Percentiles rank a stretch among this genome's conserved stretches.
phyloP scores from a whole-genome alignment of 2,329 filamentous ascomycete genomes.

The Herpotrichia juniperi region DNA sequence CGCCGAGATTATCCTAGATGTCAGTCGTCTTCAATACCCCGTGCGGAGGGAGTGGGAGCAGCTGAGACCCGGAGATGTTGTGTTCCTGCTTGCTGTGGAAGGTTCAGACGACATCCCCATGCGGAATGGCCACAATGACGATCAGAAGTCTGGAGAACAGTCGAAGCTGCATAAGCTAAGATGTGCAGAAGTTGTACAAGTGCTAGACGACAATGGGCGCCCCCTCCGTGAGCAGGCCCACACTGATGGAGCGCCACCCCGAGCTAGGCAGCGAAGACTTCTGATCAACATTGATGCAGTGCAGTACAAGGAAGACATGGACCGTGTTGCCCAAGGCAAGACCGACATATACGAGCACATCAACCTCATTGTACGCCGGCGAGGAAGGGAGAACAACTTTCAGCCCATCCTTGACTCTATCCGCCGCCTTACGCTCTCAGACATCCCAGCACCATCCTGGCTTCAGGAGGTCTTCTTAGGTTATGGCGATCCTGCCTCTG shows the following conservation, averaged over 20 bases:
- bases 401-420: constrained; percentile 92
- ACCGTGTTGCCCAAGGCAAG: constrained; percentile 68
- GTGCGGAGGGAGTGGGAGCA: constrained; percentile 89
- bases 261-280: constrained; percentile 69
- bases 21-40: constrained; percentile 76
- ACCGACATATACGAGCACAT: constrained; percentile 81
- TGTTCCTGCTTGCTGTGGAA: constrained; percentile 83
- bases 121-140: constrained; percentile 60
- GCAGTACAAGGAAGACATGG: constrained; percentile 78
- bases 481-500: constrained; percentile 89
- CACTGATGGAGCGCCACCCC: constrained; percentile 65
- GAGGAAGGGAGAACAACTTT: constrained; percentile 95
- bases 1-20: constrained; percentile 84
- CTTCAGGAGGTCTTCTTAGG: constrained; percentile 97
- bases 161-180: constrained; percentile 74
- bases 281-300: constrained; percentile 81
- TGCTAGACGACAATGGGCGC: constrained; percentile 84
- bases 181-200: constrained; percentile 82
- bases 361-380: constrained; percentile 84
- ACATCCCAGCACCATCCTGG: constrained; percentile 87
- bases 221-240: constrained; percentile 70
- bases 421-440: constrained; percentile 80
- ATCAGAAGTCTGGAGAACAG: constrained; percentile 60
- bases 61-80: constrained; percentile 82
- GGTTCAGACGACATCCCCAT: constrained; percentile 59